These are phyloP conservation scores for Eutrema japonicum DNA, from an alignment of 345 rosid genomes.

Conservation along the genomic window DNA sequence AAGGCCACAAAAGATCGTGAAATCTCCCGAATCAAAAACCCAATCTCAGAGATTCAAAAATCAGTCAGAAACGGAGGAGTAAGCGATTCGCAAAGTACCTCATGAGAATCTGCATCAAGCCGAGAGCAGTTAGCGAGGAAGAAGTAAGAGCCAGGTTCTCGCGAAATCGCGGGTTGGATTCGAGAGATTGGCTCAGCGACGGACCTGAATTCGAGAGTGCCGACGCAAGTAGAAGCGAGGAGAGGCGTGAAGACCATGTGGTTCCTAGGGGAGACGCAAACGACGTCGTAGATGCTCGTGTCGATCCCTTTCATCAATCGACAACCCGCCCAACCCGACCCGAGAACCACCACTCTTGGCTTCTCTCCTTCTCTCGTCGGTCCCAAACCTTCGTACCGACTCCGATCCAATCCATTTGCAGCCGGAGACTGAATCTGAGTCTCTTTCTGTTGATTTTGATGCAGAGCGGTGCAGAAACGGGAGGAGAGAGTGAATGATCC, in stretches of 20 bases:
- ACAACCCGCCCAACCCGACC: conserved; percentile 97
- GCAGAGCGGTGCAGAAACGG: conserved; percentile 44
- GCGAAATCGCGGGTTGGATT: conserved; percentile 85
- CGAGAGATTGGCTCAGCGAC: conserved; percentile 87
- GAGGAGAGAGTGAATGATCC: conserved; percentile 39
- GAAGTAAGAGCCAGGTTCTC: conserved; percentile 73
- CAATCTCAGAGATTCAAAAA: not conserved
- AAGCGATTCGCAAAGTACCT: conserved; percentile 45
- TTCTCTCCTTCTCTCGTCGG: conserved; percentile 69
- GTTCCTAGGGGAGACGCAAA: conserved; percentile 83
- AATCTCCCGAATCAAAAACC: not conserved
- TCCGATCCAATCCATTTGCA: not conserved
- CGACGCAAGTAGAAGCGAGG: conserved; percentile 95
- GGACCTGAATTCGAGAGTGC: conserved; percentile 92
- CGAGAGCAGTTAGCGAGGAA: conserved; percentile 72
- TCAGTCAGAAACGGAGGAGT: too few relatives aligned
- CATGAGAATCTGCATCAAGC: conserved; percentile 60
- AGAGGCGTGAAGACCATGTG: conserved; percentile 96
- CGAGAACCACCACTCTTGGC: conserved; percentile 86
- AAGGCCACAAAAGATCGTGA: not conserved
- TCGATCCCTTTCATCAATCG: conserved; percentile 81
- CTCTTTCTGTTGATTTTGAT: not conserved
- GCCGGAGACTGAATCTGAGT: conserved; percentile 29
- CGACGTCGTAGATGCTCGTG: conserved; percentile 71
- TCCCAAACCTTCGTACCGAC: conserved; percentile 46